Evolutionary conservation across 345 rosid species (phyloP).

Genomic region (Rhodamnia argentea): DNA sequence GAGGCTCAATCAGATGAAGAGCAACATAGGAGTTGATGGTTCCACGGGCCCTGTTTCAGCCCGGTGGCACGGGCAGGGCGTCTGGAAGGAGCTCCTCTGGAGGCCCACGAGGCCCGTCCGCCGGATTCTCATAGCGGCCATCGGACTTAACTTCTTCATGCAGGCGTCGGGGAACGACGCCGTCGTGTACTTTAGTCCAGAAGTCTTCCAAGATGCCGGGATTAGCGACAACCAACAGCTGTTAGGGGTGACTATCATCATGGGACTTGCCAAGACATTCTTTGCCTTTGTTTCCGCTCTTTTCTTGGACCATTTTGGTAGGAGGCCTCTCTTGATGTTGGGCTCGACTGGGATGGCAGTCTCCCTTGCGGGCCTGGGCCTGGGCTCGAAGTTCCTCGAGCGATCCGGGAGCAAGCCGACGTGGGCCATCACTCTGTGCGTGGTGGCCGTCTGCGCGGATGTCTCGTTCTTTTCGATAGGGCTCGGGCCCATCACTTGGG

Average conservation of each 20-base stretch:
- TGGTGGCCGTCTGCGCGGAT: slow-evolving; percentile 21
- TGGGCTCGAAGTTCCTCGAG: neutral
- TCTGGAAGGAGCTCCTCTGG: neutral
- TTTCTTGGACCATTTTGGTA: slow-evolving; percentile 34
- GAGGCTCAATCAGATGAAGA: slow-evolving; percentile 32
- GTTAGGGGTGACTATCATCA: slow-evolving; percentile 33
- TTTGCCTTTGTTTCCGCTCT: slow-evolving; percentile 42
- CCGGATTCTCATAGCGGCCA: slow-evolving; percentile 37
- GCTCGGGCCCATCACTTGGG: slow-evolving; percentile 80
- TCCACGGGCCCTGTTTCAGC: neutral
- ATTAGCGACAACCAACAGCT: slow-evolving; percentile 28
- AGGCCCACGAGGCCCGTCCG: slow-evolving; percentile 10
- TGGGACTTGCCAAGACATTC: slow-evolving; percentile 27
- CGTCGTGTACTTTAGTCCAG: slow-evolving; percentile 42
- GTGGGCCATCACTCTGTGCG: slow-evolving; percentile 1
- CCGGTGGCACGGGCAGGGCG: accelerated
- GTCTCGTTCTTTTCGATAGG: slow-evolving; percentile 73
- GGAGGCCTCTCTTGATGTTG: slow-evolving; percentile 39
- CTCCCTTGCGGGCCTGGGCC: slow-evolving; percentile 3
- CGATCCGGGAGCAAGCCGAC: neutral
- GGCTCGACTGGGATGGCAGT: slow-evolving; percentile 38
- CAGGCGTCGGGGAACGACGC: slow-evolving; percentile 65
- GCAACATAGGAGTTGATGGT: neutral
- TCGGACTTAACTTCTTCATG: slow-evolving; percentile 49
- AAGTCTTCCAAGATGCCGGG: slow-evolving; percentile 39